Conservation (phyloP, 495 filamentous ascomycete species). For the Neurospora sp. region DNA sequence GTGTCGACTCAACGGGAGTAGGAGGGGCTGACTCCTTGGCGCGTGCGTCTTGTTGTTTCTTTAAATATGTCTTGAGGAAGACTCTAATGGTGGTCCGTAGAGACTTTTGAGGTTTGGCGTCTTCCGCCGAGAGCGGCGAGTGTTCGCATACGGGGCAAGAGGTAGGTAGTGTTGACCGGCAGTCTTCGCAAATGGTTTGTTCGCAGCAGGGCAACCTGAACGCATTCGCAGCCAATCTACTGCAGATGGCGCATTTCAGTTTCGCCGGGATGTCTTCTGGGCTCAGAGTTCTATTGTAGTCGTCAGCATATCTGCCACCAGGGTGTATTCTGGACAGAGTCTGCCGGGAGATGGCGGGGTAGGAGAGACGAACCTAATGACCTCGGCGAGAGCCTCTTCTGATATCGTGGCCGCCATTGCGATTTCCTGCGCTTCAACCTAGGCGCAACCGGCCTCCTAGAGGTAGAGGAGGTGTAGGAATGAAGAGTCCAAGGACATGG, state of each 20-base stretch:
- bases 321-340: neutral
- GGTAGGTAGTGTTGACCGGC: constrained; percentile 65
- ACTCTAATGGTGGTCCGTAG: constrained; percentile 81
- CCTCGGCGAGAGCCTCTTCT: constrained; percentile 20
- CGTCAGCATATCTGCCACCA: constrained; percentile 10
- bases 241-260: constrained; percentile 87
- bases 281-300: constrained; percentile 52
- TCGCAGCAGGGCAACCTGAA: constrained; percentile 92
- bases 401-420: constrained; percentile 15
- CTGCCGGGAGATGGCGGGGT: neutral
- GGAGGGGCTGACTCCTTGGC: constrained; percentile 41
- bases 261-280: constrained; percentile 88
- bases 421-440: constrained; percentile 4
- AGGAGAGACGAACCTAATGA: constrained; percentile 26
- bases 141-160: constrained; percentile 92
- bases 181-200: constrained; percentile 83
- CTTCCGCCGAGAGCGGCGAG: constrained; percentile 67
- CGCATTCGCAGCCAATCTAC: constrained; percentile 80
- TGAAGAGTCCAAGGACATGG: neutral
- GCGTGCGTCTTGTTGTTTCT: constrained; percentile 56
- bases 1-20: constrained; percentile 31
- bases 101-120: constrained; percentile 81
- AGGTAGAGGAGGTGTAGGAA: neutral
- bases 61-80: constrained; percentile 77
- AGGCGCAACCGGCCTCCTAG: constrained; percentile 4